A percentile compares a stretch with the other conserved stretches of the same genome.
These are phyloP conservation scores for Macrolepiota albuminosa DNA, from an alignment of 768 basidiomycete species.

Conservation along the genomic window DNA sequence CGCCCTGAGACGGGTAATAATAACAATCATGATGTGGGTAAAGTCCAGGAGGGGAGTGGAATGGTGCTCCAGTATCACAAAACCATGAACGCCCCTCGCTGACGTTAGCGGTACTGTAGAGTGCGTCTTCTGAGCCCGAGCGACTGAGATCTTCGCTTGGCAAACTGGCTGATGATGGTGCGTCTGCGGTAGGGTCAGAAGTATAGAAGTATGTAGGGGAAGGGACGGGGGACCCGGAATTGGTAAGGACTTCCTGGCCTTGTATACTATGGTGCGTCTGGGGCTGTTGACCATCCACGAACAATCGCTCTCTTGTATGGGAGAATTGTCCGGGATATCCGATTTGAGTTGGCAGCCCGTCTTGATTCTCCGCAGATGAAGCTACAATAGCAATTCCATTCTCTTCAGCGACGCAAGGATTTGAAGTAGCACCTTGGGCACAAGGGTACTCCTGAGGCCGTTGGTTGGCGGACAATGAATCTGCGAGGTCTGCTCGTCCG, in stretches of 20 bases:
- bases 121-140: conserved; percentile 22
- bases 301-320: conserved; percentile 30
- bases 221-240: conserved; percentile 13
- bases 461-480: conserved; percentile 2
- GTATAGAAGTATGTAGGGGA: conserved; percentile 35
- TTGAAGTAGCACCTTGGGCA: neutral
- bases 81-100: conserved; percentile 2
- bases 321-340: conserved; percentile 28
- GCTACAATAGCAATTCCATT: conserved; percentile 3
- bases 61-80: conserved; percentile 15
- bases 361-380: conserved; percentile 8
- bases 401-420: conserved; percentile 1
- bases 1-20: conserved; percentile 29
- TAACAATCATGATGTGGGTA: conserved; percentile 19
- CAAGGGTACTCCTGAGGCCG: conserved; percentile 2
- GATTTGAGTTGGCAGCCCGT: conserved; percentile 15
- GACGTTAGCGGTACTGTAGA: conserved; percentile 30
- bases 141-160: conserved; percentile 1
- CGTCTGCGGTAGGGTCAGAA: conserved; percentile 21
- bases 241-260: conserved; percentile 19
- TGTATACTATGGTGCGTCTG: conserved; percentile 21
- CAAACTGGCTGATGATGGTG: conserved; percentile 24
- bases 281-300: conserved; percentile 18
- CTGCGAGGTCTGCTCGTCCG: conserved; percentile 19
- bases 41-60: conserved; percentile 5